Percentiles rank a stretch among this genome's conserved stretches.
These are phyloP conservation scores for Beauveria sp. DNA, from an alignment of 2,329 filamentous ascomycete species.

Conservation along the genomic window DNA sequence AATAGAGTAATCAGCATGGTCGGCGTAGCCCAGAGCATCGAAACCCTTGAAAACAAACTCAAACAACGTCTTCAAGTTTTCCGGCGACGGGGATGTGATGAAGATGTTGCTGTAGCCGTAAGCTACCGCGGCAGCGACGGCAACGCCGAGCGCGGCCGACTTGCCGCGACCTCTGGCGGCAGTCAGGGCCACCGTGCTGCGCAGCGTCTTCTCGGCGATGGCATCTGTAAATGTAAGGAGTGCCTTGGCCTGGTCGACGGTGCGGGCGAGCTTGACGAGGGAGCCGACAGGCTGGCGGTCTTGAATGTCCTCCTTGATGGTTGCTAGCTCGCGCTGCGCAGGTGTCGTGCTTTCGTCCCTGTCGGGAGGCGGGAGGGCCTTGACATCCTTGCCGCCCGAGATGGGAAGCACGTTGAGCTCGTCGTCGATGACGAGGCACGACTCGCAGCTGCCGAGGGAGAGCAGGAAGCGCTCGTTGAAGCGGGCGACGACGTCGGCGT, in stretches of 20 bases:
- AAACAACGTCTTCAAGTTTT: conserved; percentile 97
- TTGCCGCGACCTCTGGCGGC: conserved; percentile 93
- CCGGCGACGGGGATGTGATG: conserved; percentile 93
- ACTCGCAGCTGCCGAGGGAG: conserved; percentile 89
- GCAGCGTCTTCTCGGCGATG: conserved; percentile 89
- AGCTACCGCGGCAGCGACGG: conserved; percentile 86
- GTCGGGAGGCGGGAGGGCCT: conserved; percentile 69
- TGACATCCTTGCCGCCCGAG: conserved; percentile 86
- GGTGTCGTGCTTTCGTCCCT: conserved; percentile 65
- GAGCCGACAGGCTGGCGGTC: conserved; percentile 83
- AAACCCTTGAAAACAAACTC: conserved; percentile 99
- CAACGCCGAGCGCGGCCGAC: conserved; percentile 89
- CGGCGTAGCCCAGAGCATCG: conserved; percentile 85
- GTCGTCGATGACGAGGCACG: conserved; percentile 92
- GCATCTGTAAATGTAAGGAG: conserved; percentile 95
- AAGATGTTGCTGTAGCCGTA: conserved; percentile 99
- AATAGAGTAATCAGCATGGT: conserved; percentile 96
- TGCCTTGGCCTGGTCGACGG: conserved; percentile 92
- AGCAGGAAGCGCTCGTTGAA: conserved; percentile 98
- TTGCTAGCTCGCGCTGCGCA: conserved; percentile 68
- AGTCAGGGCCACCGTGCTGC: conserved; percentile 88
- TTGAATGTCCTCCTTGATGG: conserved; percentile 78
- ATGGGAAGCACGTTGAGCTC: conserved; percentile 96
- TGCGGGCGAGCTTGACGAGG: conserved; percentile 76
- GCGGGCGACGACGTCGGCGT: conserved; percentile 86